Evolutionary conservation across 163 green algal species (phyloP).

Genomic region (Prototheca wickerhamii): DNA sequence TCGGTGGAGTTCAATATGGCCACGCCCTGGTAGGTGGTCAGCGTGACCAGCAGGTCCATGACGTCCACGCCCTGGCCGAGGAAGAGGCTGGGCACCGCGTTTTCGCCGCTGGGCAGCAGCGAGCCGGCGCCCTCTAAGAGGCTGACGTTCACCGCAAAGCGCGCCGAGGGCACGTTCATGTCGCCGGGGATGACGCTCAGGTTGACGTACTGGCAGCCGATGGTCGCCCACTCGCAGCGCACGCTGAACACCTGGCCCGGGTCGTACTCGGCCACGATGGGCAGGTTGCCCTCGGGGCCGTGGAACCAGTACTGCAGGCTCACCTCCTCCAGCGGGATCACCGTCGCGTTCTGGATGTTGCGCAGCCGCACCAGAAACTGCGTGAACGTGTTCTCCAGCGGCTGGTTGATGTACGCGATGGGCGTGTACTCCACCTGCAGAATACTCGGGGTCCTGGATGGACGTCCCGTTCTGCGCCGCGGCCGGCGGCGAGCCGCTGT

Average conservation of each 20-base stretch:
- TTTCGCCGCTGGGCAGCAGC: constrained; percentile 15
- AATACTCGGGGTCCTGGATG: neutral
- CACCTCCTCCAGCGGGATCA: constrained; percentile 19
- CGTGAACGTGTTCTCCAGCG: constrained; percentile 25
- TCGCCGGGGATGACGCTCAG: constrained; percentile 20
- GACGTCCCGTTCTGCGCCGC: neutral
- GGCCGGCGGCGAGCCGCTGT: neutral
- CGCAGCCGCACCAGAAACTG: constrained; percentile 39
- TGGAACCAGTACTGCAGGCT: constrained; percentile 46
- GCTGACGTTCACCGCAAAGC: constrained; percentile 33
- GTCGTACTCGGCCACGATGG: neutral
- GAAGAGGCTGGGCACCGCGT: constrained; percentile 16
- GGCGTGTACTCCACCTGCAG: constrained; percentile 27
- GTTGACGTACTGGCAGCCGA: constrained; percentile 21
- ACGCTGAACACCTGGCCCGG: constrained; percentile 17
- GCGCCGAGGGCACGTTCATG: constrained; percentile 13
- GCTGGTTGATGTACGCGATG: constrained; percentile 26
- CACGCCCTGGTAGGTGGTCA: constrained; percentile 25
- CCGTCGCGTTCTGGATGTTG: constrained; percentile 24
- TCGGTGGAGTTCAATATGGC: constrained; percentile 25
- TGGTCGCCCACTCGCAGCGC: constrained; percentile 25
- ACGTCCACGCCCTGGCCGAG: constrained; percentile 25
- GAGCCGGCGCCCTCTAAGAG: constrained; percentile 13
- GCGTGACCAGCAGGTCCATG: constrained; percentile 30
- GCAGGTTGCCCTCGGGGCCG: constrained; percentile 8